Conservation (phyloP, 306 rosid species). For the Vigna mungo region DNA sequence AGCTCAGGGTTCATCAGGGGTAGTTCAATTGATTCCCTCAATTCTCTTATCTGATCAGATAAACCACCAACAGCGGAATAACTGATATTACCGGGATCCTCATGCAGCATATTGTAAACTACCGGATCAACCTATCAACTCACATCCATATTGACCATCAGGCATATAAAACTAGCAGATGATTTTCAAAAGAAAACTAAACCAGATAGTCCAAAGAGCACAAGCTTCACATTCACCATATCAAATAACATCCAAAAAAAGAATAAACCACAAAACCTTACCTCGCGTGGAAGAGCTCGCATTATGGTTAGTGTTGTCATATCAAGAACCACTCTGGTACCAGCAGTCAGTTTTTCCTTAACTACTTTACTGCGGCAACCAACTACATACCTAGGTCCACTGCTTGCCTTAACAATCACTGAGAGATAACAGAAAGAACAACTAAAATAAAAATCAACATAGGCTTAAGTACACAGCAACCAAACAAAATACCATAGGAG, state of each 20-base stretch:
- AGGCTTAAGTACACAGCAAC: constrained; percentile 14
- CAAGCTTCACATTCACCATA: constrained; percentile 16
- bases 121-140: constrained; percentile 85
- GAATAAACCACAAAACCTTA: constrained; percentile 46
- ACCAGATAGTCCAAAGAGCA: constrained; percentile 1
- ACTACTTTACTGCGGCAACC: constrained; percentile 96
- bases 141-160: constrained; percentile 20
- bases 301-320: constrained; percentile 92
- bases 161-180: constrained; percentile 6
- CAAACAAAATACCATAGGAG: background rate
- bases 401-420: constrained; percentile 97
- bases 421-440: constrained; percentile 41
- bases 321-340: constrained; percentile 96
- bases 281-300: constrained; percentile 98
- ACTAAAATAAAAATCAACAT: constrained; percentile 30
- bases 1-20: constrained; percentile 99
- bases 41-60: constrained; percentile 94
- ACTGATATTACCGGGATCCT: constrained; percentile 97
- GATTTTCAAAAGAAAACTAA: constrained; percentile 20
- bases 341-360: constrained; percentile 84
- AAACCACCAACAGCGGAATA: constrained; percentile 98
- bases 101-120: constrained; percentile 94
- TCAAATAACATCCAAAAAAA: constrained; percentile 14
- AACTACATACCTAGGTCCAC: constrained; percentile 93
- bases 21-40: constrained; percentile 92